These are phyloP conservation scores for Cladophialophora yegresii DNA, from an alignment of 2,329 filamentous ascomycete species.

Conservation along the genomic window DNA sequence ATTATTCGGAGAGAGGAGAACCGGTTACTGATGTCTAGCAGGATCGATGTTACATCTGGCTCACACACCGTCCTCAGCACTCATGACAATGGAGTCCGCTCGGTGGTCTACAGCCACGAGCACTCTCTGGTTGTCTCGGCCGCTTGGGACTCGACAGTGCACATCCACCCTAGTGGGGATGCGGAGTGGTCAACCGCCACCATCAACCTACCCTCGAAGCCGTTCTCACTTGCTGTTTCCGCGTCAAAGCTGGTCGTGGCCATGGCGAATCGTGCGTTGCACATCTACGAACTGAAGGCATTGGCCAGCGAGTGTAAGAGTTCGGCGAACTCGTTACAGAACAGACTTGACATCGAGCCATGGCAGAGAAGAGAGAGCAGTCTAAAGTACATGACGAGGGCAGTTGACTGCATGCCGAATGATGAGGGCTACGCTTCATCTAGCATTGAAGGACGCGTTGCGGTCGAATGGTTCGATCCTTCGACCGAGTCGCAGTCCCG, in stretches of 20 bases:
- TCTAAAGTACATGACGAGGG: slow-evolving; percentile 92
- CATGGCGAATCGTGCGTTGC: slow-evolving; percentile 89
- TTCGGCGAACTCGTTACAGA: slow-evolving; percentile 47
- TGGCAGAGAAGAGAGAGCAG: slow-evolving; percentile 94
- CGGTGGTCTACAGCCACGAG: slow-evolving; percentile 75
- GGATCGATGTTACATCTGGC: slow-evolving; percentile 71
- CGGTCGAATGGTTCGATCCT: slow-evolving; percentile 97
- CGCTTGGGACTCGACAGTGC: slow-evolving; percentile 90
- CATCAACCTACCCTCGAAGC: slow-evolving; percentile 77
- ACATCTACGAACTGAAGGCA: slow-evolving; percentile 85
- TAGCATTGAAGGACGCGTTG: slow-evolving; percentile 91
- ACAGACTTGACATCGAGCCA: slow-evolving; percentile 63
- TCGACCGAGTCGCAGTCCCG: slow-evolving; percentile 80
- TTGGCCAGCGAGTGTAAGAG: slow-evolving; percentile 59
- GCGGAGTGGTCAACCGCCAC: slow-evolving; percentile 57
- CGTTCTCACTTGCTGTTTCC: slow-evolving; percentile 78
- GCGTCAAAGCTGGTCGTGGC: slow-evolving; percentile 88
- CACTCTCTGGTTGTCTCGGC: slow-evolving; percentile 81
- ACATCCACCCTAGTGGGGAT: slow-evolving; percentile 69
- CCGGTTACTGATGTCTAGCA: slow-evolving; percentile 36
- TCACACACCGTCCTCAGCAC: slow-evolving; percentile 74
- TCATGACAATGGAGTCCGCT: slow-evolving; percentile 77
- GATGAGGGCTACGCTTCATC: slow-evolving; percentile 90
- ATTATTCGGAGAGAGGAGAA: not conserved
- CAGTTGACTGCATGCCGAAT: slow-evolving; percentile 93